phyloP scores from a whole-genome alignment of 805 yeast genomes.

The Pichia heedii region DNA sequence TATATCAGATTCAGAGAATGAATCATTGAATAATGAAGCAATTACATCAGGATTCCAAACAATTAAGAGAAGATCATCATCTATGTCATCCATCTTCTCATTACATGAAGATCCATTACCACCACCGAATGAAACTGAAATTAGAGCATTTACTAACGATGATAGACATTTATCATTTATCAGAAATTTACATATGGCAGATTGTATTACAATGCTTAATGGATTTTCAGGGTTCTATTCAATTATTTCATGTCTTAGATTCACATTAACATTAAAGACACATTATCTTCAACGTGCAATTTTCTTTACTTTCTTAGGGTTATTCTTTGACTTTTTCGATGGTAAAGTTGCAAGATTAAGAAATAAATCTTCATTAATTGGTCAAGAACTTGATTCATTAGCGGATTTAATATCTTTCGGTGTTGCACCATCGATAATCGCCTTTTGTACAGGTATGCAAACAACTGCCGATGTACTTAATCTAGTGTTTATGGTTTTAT shows the following conservation, averaged over 20 bases:
- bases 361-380: conserved; percentile 86
- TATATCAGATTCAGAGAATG: conserved; percentile 20
- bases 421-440: conserved; percentile 90
- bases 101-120: conserved; percentile 54
- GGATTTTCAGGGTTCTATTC: conserved; percentile 93
- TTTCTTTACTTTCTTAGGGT: conserved; percentile 77
- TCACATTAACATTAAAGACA: conserved; percentile 56
- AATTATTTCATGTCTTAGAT: conserved; percentile 77
- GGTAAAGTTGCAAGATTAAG: conserved; percentile 95
- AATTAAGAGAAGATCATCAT: conserved; percentile 25
- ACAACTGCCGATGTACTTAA: conserved; percentile 71
- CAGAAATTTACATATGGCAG: conserved; percentile 88
- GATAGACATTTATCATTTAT: conserved; percentile 79
- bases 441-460: conserved; percentile 84
- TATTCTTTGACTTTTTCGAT: conserved; percentile 93
- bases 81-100: conserved; percentile 37
- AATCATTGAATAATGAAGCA: conserved; percentile 11
- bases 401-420: conserved; percentile 95
- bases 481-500: conserved; percentile 76
- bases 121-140: conserved; percentile 69
- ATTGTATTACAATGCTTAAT: conserved; percentile 87
- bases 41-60: background rate
- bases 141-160: conserved; percentile 73
- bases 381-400: conserved; percentile 93
- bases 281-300: conserved; percentile 82